Conservation (phyloP, 1,284 basidiomycete species). For the Fomitopsis pinicola region DNA sequence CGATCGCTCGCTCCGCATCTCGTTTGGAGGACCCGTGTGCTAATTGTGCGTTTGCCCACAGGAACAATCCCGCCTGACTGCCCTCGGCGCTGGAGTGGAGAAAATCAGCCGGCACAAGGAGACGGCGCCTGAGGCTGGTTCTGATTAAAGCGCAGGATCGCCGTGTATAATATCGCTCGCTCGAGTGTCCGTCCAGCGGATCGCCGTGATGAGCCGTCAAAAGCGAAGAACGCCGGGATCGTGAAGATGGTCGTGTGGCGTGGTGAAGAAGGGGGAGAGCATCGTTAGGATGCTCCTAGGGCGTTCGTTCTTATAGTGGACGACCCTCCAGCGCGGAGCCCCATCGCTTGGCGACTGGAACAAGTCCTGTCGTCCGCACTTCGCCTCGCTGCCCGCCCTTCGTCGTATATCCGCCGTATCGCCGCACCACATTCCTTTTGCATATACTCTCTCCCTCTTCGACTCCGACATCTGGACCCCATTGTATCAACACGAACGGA, state of each 20-base stretch:
- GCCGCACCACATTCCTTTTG: neutral
- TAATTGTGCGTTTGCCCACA: constrained; percentile 3
- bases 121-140: constrained; percentile 4
- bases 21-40: neutral
- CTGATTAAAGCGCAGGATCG: constrained; percentile 2
- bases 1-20: neutral
- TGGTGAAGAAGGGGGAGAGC: neutral
- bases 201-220: neutral
- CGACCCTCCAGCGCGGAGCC: neutral
- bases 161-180: neutral
- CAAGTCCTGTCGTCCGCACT: neutral
- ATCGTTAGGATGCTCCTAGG: neutral
- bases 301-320: neutral
- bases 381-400: neutral
- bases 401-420: constrained; percentile 1
- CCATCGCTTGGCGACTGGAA: neutral
- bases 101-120: constrained; percentile 58
- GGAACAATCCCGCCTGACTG: constrained; percentile 30
- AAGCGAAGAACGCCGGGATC: neutral
- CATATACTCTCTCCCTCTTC: neutral
- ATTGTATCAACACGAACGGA: neutral
- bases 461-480: neutral
- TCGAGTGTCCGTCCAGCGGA: neutral
- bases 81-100: constrained; percentile 60
- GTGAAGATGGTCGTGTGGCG: neutral